Conservation (phyloP, 2,329 filamentous ascomycete species). For the Akanthomyces dipterigenus region DNA sequence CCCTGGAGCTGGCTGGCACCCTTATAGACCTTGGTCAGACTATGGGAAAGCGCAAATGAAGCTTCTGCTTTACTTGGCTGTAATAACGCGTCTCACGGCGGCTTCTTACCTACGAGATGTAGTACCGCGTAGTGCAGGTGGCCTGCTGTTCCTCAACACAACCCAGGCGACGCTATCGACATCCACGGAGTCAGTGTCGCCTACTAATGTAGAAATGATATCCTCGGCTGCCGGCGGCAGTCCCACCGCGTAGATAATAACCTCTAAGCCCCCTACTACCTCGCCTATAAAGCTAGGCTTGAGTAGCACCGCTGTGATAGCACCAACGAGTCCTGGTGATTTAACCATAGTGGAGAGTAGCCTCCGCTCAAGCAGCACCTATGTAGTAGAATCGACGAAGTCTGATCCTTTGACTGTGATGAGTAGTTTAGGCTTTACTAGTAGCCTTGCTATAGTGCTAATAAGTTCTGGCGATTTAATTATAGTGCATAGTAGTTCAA, state of each 20-base stretch:
- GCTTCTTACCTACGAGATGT: not conserved
- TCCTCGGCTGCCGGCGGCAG: not conserved
- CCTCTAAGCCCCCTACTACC: not conserved
- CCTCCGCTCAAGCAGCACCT: not conserved
- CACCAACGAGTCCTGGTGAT: not conserved
- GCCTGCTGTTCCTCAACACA: not conserved
- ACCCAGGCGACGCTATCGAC: not conserved
- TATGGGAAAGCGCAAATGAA: not conserved
- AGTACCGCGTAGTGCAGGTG: not conserved
- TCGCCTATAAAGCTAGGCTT: not conserved
- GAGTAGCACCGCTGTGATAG: not conserved
- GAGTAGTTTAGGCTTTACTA: not conserved
- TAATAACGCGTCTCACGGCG: not conserved
- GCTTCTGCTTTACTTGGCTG: not conserved
- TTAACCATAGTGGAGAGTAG: not conserved
- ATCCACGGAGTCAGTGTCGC: not conserved
- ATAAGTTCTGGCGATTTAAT: not conserved
- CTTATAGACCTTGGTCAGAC: not conserved
- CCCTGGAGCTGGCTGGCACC: no score
- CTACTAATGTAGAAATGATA: not conserved
- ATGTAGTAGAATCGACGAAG: not conserved
- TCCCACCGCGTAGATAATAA: not conserved
- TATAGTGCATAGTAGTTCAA: not conserved
- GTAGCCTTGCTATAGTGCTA: not conserved
- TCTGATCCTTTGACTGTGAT: not conserved